Base-by-base conservation (phyloP, 169 alveolate genomes). In the Plasmodium coatneyi region DNA sequence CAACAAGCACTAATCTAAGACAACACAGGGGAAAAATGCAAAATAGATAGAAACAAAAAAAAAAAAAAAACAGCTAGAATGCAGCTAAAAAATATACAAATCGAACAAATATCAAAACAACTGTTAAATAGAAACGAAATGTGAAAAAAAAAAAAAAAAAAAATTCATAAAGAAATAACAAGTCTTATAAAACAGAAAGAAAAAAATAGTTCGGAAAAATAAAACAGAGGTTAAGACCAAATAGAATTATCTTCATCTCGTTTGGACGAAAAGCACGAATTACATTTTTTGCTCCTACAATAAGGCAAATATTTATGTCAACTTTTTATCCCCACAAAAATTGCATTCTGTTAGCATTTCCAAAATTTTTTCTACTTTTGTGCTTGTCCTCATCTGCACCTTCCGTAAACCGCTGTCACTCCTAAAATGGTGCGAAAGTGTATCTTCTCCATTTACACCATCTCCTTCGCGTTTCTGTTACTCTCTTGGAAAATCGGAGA, bases 401-500 rank as follows among this genome's bases (percentile, higher is more conserved):
- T 66, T 25, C 3, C 3, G 39, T 22, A 66, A 66, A 10, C 16
- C 30, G 14, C 5, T 28, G 36, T 9, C 16, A 66, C 30, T 6
- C 43, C 36, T 30, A 22, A 81, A 32, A 76, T 70, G 74, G 60
- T 32, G 71, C 54, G 46, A 86, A 86, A 86, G 14, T 34, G 36
- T 54, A 25, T 19, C 30, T 76, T 86, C 16, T 70, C 80, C 43
- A 22, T 86, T 30, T 49, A 25, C 70, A 16, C 28, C 70, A 83
- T 25, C 16, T 19, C 60, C 28, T 36, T 6, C 19, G 39, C 25
- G 54, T 43, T 76, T 54, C 41, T 86, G 12, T 1, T 43, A 14
- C 76, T 66, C 76, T 30, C 43, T 25, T 86, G 93, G 93, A 74
- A 76, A 22, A 19, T 54, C 66, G 72, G 22, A 74, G 49, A 86